Conservation (phyloP, 768 basidiomycete genomes). For the Tylopilus sp. region DNA sequence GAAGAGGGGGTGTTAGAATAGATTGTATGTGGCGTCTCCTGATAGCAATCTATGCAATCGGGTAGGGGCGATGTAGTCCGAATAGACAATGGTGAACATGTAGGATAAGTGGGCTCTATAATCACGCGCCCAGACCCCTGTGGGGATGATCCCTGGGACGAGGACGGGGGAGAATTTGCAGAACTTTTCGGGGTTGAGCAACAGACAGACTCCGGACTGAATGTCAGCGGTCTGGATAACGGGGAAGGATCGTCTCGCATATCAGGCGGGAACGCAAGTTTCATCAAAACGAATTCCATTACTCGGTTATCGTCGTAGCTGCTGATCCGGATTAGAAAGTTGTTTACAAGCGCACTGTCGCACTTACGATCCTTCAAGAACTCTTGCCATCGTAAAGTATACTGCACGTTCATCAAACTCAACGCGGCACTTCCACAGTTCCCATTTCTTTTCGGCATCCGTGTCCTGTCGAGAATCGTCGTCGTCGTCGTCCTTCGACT, state of each 20-base stretch:
- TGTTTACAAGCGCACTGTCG: background rate
- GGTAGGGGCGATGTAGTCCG: slow-evolving; percentile 22
- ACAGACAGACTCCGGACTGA: slow-evolving; percentile 12
- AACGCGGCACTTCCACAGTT: slow-evolving; percentile 75
- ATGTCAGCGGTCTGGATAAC: slow-evolving; percentile 10
- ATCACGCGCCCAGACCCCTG: slow-evolving; percentile 8
- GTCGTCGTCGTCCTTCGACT: slow-evolving; percentile 13
- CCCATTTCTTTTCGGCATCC: slow-evolving; percentile 47
- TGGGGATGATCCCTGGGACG: slow-evolving; percentile 28
- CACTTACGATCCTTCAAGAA: slow-evolving; percentile 48
- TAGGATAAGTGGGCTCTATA: slow-evolving; percentile 7
- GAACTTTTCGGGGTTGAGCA: slow-evolving; percentile 26
- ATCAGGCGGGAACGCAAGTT: slow-evolving; percentile 55
- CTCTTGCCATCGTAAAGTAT: slow-evolving; percentile 74
- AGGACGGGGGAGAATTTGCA: slow-evolving; percentile 26
- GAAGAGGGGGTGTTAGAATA: slow-evolving; percentile 2
- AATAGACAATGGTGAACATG: slow-evolving; percentile 23
- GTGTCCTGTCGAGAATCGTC: background rate
- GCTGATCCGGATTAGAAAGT: slow-evolving; percentile 5
- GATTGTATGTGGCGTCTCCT: slow-evolving; percentile 12
- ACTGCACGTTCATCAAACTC: slow-evolving; percentile 70
- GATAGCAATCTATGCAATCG: slow-evolving; percentile 11
- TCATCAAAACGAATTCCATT: slow-evolving; percentile 73
- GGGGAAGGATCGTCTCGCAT: slow-evolving; percentile 33
- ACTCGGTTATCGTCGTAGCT: slow-evolving; percentile 60